Base-by-base conservation (phyloP, 2,329 filamentous ascomycete genomes). In the Cytospora leucostoma region DNA sequence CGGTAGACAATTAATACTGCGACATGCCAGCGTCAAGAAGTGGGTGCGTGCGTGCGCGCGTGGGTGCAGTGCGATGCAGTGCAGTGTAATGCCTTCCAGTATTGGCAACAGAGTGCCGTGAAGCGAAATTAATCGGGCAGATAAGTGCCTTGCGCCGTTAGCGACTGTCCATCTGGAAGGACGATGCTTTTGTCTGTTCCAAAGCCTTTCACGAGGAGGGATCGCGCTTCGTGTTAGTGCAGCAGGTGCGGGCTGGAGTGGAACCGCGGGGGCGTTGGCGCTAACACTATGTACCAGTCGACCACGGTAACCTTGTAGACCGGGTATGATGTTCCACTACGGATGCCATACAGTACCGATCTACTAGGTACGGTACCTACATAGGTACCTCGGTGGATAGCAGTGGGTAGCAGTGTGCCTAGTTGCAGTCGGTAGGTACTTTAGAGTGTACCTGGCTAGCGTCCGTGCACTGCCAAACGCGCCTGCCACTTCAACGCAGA, bases 1-100 rank as follows among this genome's bases (percentile, higher is more conserved):
- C 15, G 5, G 32, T 38, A 33, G 50, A 54, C 37, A 17, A 44
- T 61, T 27, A 10, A 44, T 61, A 27, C 38, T 49, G 27, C 53
- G 51, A 61, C 58, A 61, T 53, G 47, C 44, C 54, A 52, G 40
- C 51, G 51, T 53, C 58, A 40, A 19, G 50, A 33, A 19, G 38
- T 32, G 44, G n/a, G 44, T 17, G 44, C n/a, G 44, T 47, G 35
- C 35, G 35, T 4, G 35, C 35, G 35, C 12, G 35, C 35, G 35
- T 37, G 27, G 27, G 27, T 27, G 27, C 27, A 27, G 4, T 27
- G 27, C 27, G 27, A 27, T 27, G 27, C 27, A 27, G 27, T 27
- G 27, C 27, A 27, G 27, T 27, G 27, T 27, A 27, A 37, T 37
- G 44, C 44, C 44, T 47, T 47, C 44, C n/a, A 19, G n/a, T 47